Base-by-base conservation (phyloP, 805 yeast genomes). In the Kazachstania africana region DNA sequence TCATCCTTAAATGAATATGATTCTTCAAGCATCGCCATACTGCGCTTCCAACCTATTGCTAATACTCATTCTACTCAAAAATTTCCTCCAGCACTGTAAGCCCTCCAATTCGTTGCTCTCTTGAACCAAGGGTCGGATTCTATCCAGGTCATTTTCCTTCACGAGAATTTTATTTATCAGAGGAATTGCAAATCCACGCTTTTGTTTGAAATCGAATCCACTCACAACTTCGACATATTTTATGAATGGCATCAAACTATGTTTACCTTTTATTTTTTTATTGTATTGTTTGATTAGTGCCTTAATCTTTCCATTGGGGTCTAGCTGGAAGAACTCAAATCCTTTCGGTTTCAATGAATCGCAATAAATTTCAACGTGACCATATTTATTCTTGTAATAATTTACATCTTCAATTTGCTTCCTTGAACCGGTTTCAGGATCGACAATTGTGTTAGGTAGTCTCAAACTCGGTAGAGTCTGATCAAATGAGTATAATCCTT, bases 161-260 rank as follows among this genome's bases (percentile, higher is more conserved):
- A 50, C 35, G 28, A 51, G 20, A 2, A 51, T 32, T 9, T 42
- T 38, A 5, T 37, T 32, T 3, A 42, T 36, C 6, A 36, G 32
- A 2, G 55, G 51, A 3, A 48, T 33, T 3, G 53, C 54, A 33
- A 35, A 45, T 2, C 51, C 53, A 4, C 45, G 43, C 22, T 32
- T 44, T 24, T 40, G 36, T 27, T 36, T 45, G 22, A 51, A 51
- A 37, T 48, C 40, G 28, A 50, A 51, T 1, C 55, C 57, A 24
- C 44, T 40, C 5, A 51, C 50, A 2, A 50, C 48, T 9, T 48
- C 47, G 6, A 47, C 4, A 21, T 35, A 47, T 17, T 38, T 37
- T 1, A 50, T 36, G n/a, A n/a, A n/a, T n/a, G n/a, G n/a, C n/a
- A n/a, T n/a, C n/a, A n/a, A n/a, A n/a, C n/a, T n/a, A n/a, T n/a